Base-by-base conservation (phyloP, 768 basidiomycete species). In the Xerocomellus intermedius region DNA sequence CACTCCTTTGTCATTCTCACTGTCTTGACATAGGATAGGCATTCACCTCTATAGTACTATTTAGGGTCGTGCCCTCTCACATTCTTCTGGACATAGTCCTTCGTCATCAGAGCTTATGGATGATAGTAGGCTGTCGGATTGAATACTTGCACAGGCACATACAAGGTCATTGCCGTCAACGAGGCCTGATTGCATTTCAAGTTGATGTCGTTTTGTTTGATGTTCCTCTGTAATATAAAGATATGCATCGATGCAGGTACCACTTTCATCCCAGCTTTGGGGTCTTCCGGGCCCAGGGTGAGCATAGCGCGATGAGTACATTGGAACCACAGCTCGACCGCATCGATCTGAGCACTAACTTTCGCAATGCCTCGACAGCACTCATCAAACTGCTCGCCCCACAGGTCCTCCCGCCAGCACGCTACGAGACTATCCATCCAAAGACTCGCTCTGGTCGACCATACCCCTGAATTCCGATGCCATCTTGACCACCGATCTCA, bases 381-480 rank as follows among this genome's bases (percentile, higher is more conserved):
- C 52, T 67, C 45, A 22, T 50, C 42, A 43, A 52, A 28, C 22
- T 64, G 16, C 64, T 63, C 12, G n/a, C 44, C 8, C 55, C 58
- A 17, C 62, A 12, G 36, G 42, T 38, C 55, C 45, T 24, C 65
- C 62, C 30, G 8, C 56, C 28, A 44, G n/a, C 5, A 6, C 26
- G 5, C 26, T 66, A 16, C 59, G 22, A 44, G 41, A 41, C 5
- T 50, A 68, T 26, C 33, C 55, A 47, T 56, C 66, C 41, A 53
- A 64, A 43, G 21, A 58, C 35, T 52, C 35, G 0, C 52, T 63
- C 36, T 64, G 67, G 66, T 62, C 63, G 5, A 62, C 66, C 21
- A 32, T 48, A 43, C 63, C 54, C 22, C 30, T 26, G 26, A 5
- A 26, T 26, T 26, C 26, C 26, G 26, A 26, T 61, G n/a, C 42